A percentile compares a stretch with the other conserved stretches of the same genome.
These are phyloP conservation scores for Skeletonema tropicum DNA, from an alignment of 108 stramenopile genomes.

Conservation along the genomic window DNA sequence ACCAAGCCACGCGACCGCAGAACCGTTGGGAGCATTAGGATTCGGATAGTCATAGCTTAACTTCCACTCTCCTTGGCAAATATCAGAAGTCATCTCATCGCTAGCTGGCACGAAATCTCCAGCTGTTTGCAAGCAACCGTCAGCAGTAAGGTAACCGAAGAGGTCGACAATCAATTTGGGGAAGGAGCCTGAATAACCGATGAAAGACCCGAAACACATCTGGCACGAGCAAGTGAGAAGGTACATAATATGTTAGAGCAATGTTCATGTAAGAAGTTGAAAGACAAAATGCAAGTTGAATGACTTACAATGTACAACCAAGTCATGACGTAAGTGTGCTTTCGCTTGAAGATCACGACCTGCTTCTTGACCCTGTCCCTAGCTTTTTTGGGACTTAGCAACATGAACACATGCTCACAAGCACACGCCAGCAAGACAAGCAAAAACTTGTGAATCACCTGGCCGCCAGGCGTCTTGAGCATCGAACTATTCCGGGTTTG, in stretches of 20 bases:
- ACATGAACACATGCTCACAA: slow-evolving; percentile 33
- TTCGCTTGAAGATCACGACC: slow-evolving; percentile 36
- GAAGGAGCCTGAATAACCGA: slow-evolving; percentile 41
- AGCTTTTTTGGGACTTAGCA: slow-evolving; percentile 21
- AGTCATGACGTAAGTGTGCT: slow-evolving; percentile 48
- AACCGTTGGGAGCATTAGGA: slow-evolving; percentile 37
- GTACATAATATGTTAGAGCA: slow-evolving; percentile 1
- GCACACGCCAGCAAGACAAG: slow-evolving; percentile 23
- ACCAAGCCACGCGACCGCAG: slow-evolving; percentile 29
- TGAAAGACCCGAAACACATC: slow-evolving; percentile 46
- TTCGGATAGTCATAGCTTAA: slow-evolving; percentile 22
- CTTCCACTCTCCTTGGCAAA: slow-evolving; percentile 19
- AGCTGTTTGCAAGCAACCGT: slow-evolving; percentile 21
- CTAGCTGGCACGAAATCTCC: slow-evolving; percentile 19
- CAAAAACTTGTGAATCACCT: slow-evolving; percentile 30
- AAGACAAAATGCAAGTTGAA: neutral
- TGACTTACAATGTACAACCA: slow-evolving; percentile 33
- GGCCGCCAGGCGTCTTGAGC: too few species aligned
- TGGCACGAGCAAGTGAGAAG: neutral
- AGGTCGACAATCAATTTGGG: slow-evolving; percentile 39
- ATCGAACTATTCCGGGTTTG: too few species aligned
- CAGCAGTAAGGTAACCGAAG: slow-evolving; percentile 34
- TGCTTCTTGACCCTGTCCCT: slow-evolving; percentile 28
- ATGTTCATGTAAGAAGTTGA: too few species aligned
- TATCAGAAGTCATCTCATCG: neutral